Percentiles rank a stretch among this genome's conserved stretches.
These are phyloP conservation scores for Curvularia hawaiiensis DNA, from an alignment of 2,329 filamentous ascomycete species.

Conservation along the genomic window DNA sequence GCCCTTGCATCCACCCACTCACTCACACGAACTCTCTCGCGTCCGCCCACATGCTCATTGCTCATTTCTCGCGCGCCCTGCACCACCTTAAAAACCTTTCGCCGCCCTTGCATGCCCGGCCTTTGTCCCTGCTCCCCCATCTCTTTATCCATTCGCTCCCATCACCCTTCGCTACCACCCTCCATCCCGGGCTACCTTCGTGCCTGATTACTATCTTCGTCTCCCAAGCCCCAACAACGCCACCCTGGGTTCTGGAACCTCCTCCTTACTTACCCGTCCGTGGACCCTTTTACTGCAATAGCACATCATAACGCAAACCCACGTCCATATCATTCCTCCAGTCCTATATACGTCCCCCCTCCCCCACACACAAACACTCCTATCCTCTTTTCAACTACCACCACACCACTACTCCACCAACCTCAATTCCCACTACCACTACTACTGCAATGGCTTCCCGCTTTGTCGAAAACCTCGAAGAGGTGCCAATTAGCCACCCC, in stretches of 20 bases:
- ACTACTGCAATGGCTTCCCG: conserved; percentile 41
- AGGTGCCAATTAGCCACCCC: conserved; percentile 44
- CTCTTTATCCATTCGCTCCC: conserved; percentile 1
- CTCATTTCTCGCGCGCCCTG: conserved; percentile 16
- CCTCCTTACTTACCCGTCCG: conserved; percentile 1
- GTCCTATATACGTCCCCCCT: conserved; percentile 17
- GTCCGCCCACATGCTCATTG: conserved; percentile 26
- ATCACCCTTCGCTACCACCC: conserved; percentile 3
- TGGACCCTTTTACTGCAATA: neutral
- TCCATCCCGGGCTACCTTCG: neutral
- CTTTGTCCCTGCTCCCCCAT: conserved; percentile 3
- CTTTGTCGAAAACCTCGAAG: conserved; percentile 48
- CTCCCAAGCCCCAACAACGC: conserved; percentile 11
- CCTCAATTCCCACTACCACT: neutral
- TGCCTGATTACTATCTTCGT: conserved; percentile 3
- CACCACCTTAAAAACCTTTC: conserved; percentile 23
- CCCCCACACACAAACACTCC: neutral
- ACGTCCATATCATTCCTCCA: conserved; percentile 8
- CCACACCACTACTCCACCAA: neutral
- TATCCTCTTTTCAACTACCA: conserved; percentile 1
- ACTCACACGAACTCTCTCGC: neutral
- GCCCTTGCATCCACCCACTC: conserved; percentile 17
- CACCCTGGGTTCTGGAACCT: conserved; percentile 15
- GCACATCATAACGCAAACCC: conserved; percentile 20
- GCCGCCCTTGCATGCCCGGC: conserved; percentile 14